phyloP scores from a whole-genome alignment of 331 rosid species.

The Spiraea crenata region DNA sequence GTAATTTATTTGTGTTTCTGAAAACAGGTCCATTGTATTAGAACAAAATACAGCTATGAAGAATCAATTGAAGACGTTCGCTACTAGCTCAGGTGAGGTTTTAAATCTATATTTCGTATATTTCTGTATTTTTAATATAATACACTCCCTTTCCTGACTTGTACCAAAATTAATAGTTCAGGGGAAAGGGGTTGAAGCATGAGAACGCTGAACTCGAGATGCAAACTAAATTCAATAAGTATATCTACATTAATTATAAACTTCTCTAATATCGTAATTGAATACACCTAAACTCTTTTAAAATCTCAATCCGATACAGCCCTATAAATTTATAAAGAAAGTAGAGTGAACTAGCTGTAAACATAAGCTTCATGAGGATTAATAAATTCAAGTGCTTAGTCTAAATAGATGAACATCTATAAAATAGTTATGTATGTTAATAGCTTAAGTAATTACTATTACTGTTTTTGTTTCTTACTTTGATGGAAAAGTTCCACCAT shows the following conservation, averaged over 20 bases:
- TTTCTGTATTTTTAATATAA: neutral
- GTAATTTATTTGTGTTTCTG: conserved; percentile 28
- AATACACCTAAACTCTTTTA: too few species aligned
- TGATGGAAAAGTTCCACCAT: conserved; percentile 6
- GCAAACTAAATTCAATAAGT: neutral
- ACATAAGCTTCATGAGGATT: neutral
- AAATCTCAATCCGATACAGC: too few species aligned
- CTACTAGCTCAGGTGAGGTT: conserved; percentile 71
- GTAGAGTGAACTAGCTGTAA: neutral
- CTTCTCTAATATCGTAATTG: too few species aligned
- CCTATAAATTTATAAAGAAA: neutral
- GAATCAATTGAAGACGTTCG: conserved; percentile 61
- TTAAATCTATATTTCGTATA: conserved; percentile 5
- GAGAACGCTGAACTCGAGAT: neutral
- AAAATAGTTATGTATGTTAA: neutral
- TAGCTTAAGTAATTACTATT: neutral
- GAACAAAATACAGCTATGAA: conserved; percentile 78
- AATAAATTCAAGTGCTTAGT: neutral
- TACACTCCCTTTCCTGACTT: neutral
- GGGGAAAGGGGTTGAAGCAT: neutral
- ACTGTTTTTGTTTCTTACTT: conserved; percentile 17
- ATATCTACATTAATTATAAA: neutral
- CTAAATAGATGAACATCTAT: neutral
- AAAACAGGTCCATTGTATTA: conserved; percentile 79
- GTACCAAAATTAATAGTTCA: neutral